These are phyloP conservation scores for Lachancea thermotolerans DNA, from an alignment of 805 yeast species.

Conservation along the genomic window DNA sequence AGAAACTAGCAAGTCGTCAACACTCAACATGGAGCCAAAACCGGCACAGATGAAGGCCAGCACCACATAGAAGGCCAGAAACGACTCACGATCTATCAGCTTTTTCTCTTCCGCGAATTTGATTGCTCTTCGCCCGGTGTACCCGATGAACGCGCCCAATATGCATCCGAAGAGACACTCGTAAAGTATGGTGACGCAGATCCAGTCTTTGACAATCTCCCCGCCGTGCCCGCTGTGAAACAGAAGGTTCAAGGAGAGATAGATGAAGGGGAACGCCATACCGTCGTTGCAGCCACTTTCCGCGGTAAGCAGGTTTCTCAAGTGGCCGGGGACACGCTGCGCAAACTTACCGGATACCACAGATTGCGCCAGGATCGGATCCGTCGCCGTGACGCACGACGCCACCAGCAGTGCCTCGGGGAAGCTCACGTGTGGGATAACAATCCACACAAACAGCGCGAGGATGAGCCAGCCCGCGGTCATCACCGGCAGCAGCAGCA, in stretches of 20 bases:
- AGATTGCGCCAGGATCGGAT: slow-evolving; percentile 91
- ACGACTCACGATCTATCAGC: slow-evolving; percentile 82
- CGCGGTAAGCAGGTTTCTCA: slow-evolving; percentile 74
- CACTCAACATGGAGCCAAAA: slow-evolving; percentile 79
- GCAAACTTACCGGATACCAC: slow-evolving; percentile 91
- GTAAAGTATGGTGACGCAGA: slow-evolving; percentile 65
- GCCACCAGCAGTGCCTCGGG: slow-evolving; percentile 65
- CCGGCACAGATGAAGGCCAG: slow-evolving; percentile 84
- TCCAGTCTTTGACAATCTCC: slow-evolving; percentile 74
- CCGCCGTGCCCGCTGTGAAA: slow-evolving; percentile 58
- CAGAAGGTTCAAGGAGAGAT: slow-evolving; percentile 59
- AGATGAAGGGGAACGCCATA: slow-evolving; percentile 90
- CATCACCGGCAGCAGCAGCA: slow-evolving; percentile 81
- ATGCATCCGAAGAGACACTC: slow-evolving; percentile 77
- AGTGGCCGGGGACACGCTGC: slow-evolving; percentile 85
- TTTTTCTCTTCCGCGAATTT: slow-evolving; percentile 62
- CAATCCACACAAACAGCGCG: slow-evolving; percentile 69
- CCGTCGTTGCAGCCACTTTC: slow-evolving; percentile 91
- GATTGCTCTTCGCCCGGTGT: slow-evolving; percentile 59
- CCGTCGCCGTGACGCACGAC: slow-evolving; percentile 92
- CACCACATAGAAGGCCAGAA: slow-evolving; percentile 75
- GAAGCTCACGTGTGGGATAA: slow-evolving; percentile 69
- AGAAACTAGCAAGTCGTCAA: slow-evolving; percentile 80
- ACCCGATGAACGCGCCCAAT: slow-evolving; percentile 70
- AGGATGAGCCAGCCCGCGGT: slow-evolving; percentile 82